Evolutionary conservation across 225 moss, liverwort and hornwort genomes (phyloP), one percentile per base, ranked within the genome.

Genomic region (Antitrichia curtipendula): DNA sequence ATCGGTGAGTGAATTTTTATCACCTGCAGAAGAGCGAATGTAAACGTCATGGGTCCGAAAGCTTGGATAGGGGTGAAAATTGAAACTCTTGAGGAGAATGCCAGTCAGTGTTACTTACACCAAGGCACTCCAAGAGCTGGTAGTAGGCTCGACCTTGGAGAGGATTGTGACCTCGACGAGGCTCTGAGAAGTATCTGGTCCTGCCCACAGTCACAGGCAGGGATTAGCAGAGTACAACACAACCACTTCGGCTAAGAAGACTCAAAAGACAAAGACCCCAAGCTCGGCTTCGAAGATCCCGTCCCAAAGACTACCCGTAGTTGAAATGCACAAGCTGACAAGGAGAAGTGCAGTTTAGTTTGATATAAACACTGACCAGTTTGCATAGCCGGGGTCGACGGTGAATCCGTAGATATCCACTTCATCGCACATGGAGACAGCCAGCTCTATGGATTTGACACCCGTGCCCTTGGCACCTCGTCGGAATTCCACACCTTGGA

Each of bases 121-220:
- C 90, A n/a, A 94, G 91, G 89, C 94, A 93, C 83, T 94, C 94
- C 38, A 94, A 45, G 77, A 94, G 91, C 80, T 94, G 94, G 60
- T 93, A 94, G 69, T 94, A 93, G 78, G 94, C 93, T 88, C 92
- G 93, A 43, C 94, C 94, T 91, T 89, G 94, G 38, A 94, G 91
- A 64, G 94, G 94, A 65, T 93, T 89, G 84, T 94, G 94, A 45
- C 94, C 94, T 75, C 84, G 68, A 58, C 89, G 90, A 81, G 90
- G 88, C 72, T 84, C 81, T 23, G 94, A 93, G 76, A 94, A 93
- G 88, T 94, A 94, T 88, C 94, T 87, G 36, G 92, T 91, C 94
- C 91, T 90, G 78, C 78, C 12, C 74, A 89, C 16, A 9, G 32
- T 58, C 50, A 16, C 54, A 56, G 16, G 57, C 57, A 70, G 25